A percentile compares a stretch with the other conserved stretches of the same genome.
Conservation (phyloP, 441 rosid species). For the Biscutella laevigata region DNA sequence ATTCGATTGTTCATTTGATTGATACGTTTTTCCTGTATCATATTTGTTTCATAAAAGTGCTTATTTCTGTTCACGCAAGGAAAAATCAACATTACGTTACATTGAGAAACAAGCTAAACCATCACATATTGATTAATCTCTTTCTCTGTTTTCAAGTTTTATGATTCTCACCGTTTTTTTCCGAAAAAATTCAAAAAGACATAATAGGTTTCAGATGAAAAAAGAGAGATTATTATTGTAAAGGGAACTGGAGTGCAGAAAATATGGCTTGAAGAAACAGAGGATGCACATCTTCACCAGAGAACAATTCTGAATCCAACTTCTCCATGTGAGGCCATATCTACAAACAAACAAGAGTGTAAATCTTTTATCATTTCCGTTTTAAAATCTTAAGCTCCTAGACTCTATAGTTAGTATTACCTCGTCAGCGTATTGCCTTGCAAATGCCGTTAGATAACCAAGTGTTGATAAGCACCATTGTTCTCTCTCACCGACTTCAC, state of each 20-base stretch:
- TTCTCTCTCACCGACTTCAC: constrained; percentile 64
- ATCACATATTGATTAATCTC: too few relatives aligned
- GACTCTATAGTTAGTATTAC: constrained; percentile 29
- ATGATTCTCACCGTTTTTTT: too few relatives aligned
- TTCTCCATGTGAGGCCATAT: constrained; percentile 83
- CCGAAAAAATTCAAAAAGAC: too few relatives aligned
- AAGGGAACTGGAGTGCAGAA: constrained; percentile 33
- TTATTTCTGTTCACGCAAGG: too few relatives aligned
- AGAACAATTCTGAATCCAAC: constrained; percentile 60
- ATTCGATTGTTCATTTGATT: too few relatives aligned
- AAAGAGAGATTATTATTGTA: not conserved
- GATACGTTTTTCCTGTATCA: too few relatives aligned
- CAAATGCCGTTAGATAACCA: constrained; percentile 78
- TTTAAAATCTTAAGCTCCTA: not conserved
- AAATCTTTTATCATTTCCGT: too few relatives aligned
- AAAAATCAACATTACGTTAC: too few relatives aligned
- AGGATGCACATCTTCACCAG: constrained; percentile 57
- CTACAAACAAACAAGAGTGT: constrained; percentile 29
- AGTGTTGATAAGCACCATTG: constrained; percentile 96
- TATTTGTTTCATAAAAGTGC: too few relatives aligned
- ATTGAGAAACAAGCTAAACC: too few relatives aligned
- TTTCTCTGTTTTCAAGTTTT: too few relatives aligned
- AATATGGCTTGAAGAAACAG: constrained; percentile 65
- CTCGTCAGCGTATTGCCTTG: constrained; percentile 96
- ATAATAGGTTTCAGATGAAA: not conserved